Conservation (phyloP, 2,329 filamentous ascomycete species). For the Colletotrichum sp. region DNA sequence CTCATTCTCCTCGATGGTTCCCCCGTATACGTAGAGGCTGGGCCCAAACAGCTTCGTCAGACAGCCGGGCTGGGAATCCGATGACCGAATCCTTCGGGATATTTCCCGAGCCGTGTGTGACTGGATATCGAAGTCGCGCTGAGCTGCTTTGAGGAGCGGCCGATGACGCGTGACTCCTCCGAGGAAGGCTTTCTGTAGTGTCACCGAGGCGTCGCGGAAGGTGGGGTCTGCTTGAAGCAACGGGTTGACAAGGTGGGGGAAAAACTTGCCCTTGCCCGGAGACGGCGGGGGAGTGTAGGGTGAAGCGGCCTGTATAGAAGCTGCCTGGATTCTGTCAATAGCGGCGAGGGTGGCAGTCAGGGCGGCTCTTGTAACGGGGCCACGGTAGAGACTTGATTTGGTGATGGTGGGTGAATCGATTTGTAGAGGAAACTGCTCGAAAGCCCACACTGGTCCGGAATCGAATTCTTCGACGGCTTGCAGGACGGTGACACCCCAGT, state of each 20-base stretch:
- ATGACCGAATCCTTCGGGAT: constrained; percentile 45
- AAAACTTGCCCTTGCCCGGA: constrained; percentile 7
- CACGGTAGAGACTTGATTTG: constrained; percentile 45
- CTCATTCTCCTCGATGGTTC: constrained; percentile 37
- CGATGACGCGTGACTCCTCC: constrained; percentile 40
- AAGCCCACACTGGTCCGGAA: constrained; percentile 49
- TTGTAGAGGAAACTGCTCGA: constrained; percentile 44
- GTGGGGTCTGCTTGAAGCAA: constrained; percentile 13
- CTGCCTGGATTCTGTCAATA: constrained; percentile 35
- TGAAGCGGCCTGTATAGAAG: background rate
- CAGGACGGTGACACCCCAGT: constrained; percentile 46
- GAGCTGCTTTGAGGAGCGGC: constrained; percentile 42
- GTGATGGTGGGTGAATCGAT: constrained; percentile 43
- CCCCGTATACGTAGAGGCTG: constrained; percentile 44
- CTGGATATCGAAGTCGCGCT: constrained; percentile 40
- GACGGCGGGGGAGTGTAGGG: constrained; percentile 21
- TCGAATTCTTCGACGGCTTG: constrained; percentile 46
- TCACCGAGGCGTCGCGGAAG: constrained; percentile 31
- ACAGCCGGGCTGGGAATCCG: constrained; percentile 46
- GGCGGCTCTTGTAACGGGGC: constrained; percentile 41
- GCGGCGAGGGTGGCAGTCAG: constrained; percentile 40
- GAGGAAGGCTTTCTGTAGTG: constrained; percentile 37
- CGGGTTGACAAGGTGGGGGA: constrained; percentile 20
- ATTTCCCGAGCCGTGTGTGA: constrained; percentile 39
- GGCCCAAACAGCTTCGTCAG: constrained; percentile 40